phyloP scores from a whole-genome alignment of 768 basidiomycete species.

The Leccinum truebloodii region DNA sequence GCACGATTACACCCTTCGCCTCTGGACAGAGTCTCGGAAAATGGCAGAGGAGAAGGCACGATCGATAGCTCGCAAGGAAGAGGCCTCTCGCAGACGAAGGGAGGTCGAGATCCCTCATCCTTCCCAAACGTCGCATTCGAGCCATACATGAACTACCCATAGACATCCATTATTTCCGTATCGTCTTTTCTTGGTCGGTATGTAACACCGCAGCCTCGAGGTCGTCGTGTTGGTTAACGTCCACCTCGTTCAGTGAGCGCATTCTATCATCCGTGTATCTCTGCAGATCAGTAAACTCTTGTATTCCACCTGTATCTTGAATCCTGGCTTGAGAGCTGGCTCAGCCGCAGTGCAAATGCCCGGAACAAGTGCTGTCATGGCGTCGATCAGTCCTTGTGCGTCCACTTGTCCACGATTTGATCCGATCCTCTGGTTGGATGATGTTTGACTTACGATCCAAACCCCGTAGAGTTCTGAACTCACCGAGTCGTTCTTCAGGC shows the following conservation, averaged over 20 bases:
- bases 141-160: constrained; percentile 16
- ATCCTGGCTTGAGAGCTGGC: constrained; percentile 4
- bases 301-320: constrained; percentile 15
- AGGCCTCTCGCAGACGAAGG: constrained; percentile 25
- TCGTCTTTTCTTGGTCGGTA: constrained; percentile 17
- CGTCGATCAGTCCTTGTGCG: constrained; percentile 19
- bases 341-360: constrained; percentile 4
- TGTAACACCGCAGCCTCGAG: constrained; percentile 5
- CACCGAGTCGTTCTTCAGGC: neutral
- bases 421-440: constrained; percentile 2
- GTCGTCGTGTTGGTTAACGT: constrained; percentile 15
- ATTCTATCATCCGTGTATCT: constrained; percentile 13
- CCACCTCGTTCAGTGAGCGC: constrained; percentile 17
- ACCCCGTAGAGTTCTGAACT: constrained; percentile 7
- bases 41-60: constrained; percentile 53
- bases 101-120: constrained; percentile 17
- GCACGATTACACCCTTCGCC: constrained; percentile 64
- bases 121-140: constrained; percentile 9
- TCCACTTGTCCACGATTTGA: constrained; percentile 6
- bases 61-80: constrained; percentile 31
- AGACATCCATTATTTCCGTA: constrained; percentile 5
- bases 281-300: constrained; percentile 14
- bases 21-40: constrained; percentile 68
- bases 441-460: constrained; percentile 3
- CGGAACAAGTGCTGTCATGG: neutral